phyloP scores from a whole-genome alignment of 495 filamentous ascomycete species.

The Sordaria brevicollis region DNA sequence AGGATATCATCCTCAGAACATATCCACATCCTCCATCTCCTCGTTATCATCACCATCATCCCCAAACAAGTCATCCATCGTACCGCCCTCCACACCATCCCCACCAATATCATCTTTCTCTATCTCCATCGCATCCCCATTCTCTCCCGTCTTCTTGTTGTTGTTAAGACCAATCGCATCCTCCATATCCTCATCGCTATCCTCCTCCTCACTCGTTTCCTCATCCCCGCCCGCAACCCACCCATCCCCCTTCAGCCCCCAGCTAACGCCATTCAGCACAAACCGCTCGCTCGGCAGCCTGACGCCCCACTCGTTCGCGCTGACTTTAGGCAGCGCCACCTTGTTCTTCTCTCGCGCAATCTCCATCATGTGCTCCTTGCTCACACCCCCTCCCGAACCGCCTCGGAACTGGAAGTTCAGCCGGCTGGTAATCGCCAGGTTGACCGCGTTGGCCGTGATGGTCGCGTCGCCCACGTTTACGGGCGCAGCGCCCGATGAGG shows the following conservation, averaged over 20 bases:
- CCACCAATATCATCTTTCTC: conserved; percentile 38
- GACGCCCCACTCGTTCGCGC: conserved; percentile 66
- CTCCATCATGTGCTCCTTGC: conserved; percentile 82
- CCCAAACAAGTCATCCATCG: conserved; percentile 2
- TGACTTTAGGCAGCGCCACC: conserved; percentile 63
- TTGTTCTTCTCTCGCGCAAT: conserved; percentile 74
- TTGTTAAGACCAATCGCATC: conserved; percentile 27
- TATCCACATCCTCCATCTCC: conserved; percentile 38
- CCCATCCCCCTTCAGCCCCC: conserved; percentile 63
- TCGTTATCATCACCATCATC: conserved; percentile 25
- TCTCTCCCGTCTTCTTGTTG: conserved; percentile 7
- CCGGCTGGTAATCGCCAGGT: conserved; percentile 39
- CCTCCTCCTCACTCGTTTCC: conserved; percentile 46
- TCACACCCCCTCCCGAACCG: conserved; percentile 40
- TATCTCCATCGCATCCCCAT: conserved; percentile 13
- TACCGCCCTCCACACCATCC: conserved; percentile 28
- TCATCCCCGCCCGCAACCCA: conserved; percentile 45
- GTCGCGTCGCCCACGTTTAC: conserved; percentile 35
- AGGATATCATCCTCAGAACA: background rate
- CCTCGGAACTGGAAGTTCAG: conserved; percentile 44
- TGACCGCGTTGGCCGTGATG: conserved; percentile 35
- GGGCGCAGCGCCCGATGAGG: conserved; percentile 32
- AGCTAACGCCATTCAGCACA: conserved; percentile 73
- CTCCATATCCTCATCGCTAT: conserved; percentile 25
- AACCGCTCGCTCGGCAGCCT: conserved; percentile 85